Evolutionary conservation across 2,329 filamentous ascomycete genomes (phyloP).

Genomic region (Fusarium humuli): DNA sequence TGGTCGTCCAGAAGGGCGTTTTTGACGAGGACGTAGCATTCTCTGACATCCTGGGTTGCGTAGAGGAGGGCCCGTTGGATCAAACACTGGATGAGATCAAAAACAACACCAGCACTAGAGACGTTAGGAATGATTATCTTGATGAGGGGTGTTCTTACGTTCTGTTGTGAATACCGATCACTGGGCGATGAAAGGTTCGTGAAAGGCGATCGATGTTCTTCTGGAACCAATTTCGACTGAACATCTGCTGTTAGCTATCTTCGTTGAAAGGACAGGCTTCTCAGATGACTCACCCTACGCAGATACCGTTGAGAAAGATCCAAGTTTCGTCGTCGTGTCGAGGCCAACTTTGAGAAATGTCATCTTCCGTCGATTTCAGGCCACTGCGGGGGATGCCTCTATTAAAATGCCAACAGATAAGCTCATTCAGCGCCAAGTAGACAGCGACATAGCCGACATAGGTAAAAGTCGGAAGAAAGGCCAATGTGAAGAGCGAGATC

Average conservation of each 20-base stretch:
- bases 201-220: conserved; percentile 33
- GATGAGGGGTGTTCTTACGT: not conserved
- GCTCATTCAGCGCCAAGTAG: not conserved
- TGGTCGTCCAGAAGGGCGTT: conserved; percentile 13
- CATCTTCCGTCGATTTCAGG: conserved; percentile 21
- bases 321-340: conserved; percentile 26
- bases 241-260: not conserved
- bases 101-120: conserved; percentile 19
- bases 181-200: conserved; percentile 25
- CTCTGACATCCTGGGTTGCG: conserved; percentile 30
- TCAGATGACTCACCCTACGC: conserved; percentile 8
- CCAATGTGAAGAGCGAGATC: conserved; percentile 2
- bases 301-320: conserved; percentile 38
- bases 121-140: not conserved
- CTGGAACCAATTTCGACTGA: conserved; percentile 28
- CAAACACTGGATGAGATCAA: conserved; percentile 30
- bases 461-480: not conserved
- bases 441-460: conserved; percentile 7
- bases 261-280: accelerated
- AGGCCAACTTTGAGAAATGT: conserved; percentile 8
- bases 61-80: conserved; percentile 30
- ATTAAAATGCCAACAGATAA: conserved; percentile 29
- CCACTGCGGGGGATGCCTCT: conserved; percentile 12
- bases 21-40: conserved; percentile 31
- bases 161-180: conserved; percentile 27